Evolutionary conservation across 192 early-diverging fungal genomes (phyloP).

Genomic region (Piromyces finnis): DNA sequence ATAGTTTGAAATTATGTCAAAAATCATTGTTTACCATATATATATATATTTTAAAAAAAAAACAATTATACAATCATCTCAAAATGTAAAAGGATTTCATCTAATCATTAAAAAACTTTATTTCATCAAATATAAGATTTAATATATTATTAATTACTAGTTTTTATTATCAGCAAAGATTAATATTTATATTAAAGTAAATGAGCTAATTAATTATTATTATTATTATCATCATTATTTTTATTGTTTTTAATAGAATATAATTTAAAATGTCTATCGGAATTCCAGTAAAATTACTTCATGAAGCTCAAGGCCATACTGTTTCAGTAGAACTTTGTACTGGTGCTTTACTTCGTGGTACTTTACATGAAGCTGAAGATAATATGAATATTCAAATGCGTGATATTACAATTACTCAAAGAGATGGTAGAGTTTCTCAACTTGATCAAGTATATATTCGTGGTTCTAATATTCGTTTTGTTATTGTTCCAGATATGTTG

Average conservation of each 20-base stretch:
- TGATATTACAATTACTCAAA: constrained; percentile 78
- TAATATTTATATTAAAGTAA: no score
- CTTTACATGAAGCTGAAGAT: constrained; percentile 88
- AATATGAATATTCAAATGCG: constrained; percentile 98
- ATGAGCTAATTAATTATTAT: no score
- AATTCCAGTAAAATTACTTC: constrained; percentile 42
- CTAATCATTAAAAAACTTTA: no score
- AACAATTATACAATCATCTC: no score
- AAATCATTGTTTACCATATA: no score
- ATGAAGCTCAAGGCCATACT: constrained; percentile 94
- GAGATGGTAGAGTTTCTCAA: constrained; percentile 80
- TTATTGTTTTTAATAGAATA: neutral
- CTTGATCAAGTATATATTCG: constrained; percentile 93
- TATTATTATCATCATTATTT: no score
- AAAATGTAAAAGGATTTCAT: no score
- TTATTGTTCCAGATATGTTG: constrained; percentile 98
- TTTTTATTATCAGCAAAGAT: no score
- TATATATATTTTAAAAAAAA: no score
- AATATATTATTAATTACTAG: no score
- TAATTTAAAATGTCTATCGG: neutral
- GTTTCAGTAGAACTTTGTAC: constrained; percentile 91
- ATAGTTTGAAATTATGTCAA: no score
- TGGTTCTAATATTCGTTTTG: constrained; percentile 70
- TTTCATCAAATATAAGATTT: no score
- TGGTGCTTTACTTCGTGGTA: constrained; percentile 84